Conservation (phyloP, 306 rosid genomes). For the Ziziphus jujuba region DNA sequence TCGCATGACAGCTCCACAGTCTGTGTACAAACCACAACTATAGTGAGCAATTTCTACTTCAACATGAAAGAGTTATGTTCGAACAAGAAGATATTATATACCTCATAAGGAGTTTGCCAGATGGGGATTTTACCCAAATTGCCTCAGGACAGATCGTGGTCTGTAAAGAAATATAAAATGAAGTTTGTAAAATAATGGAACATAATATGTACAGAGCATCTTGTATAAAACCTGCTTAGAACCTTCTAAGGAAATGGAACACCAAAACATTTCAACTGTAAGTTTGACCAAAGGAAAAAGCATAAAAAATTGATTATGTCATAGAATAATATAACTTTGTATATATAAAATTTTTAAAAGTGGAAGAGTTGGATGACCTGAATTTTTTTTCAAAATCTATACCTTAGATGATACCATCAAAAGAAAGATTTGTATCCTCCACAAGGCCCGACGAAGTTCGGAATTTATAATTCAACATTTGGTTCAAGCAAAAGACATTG, state of each 20-base stretch:
- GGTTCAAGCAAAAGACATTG: constrained; percentile 97
- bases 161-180: too few relatives aligned
- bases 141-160: constrained; percentile 60
- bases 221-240: background rate
- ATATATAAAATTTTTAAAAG: background rate
- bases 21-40: constrained; percentile 48
- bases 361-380: constrained; percentile 30
- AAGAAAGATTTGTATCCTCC: constrained; percentile 82
- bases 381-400: constrained; percentile 56
- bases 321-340: background rate
- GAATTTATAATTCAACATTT: constrained; percentile 83
- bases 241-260: too few relatives aligned
- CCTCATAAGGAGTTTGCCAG: constrained; percentile 84
- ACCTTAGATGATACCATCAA: constrained; percentile 82
- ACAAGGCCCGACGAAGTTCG: constrained; percentile 88
- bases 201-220: constrained; percentile 36
- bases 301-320: constrained; percentile 1
- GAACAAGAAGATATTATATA: constrained; percentile 23
- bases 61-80: too few relatives aligned
- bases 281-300: background rate
- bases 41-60: constrained; percentile 13
- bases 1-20: constrained; percentile 94
- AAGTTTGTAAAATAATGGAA: too few relatives aligned
- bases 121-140: constrained; percentile 80
- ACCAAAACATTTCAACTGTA: too few relatives aligned